Evolutionary conservation across 2,329 filamentous ascomycete genomes (phyloP).

Genomic region (Beauveria pseudobassiana): DNA sequence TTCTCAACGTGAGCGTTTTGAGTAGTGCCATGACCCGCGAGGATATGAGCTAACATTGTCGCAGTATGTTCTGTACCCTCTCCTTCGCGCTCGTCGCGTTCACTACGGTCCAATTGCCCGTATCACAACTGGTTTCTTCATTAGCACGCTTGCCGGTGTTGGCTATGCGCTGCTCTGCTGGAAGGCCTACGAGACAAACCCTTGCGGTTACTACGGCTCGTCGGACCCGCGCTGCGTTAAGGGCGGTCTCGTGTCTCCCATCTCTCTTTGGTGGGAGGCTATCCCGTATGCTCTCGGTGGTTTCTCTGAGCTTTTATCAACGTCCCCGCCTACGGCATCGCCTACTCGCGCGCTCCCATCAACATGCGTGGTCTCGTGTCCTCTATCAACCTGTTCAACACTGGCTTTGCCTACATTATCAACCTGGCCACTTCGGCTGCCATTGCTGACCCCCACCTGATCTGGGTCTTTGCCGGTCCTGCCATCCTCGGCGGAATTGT

Average conservation of each 20-base stretch:
- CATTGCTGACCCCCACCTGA: slow-evolving; percentile 40
- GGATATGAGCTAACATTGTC: not conserved
- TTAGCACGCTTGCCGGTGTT: slow-evolving; percentile 42
- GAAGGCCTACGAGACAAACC: slow-evolving; percentile 48
- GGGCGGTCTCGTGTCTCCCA: slow-evolving; percentile 18
- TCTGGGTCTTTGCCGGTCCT: slow-evolving; percentile 42
- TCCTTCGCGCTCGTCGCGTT: slow-evolving; percentile 42
- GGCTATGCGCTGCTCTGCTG: slow-evolving; percentile 50
- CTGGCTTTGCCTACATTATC: slow-evolving; percentile 37
- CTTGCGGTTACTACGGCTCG: slow-evolving; percentile 32
- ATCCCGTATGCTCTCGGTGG: slow-evolving; percentile 21
- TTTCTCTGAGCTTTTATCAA: slow-evolving; percentile 22
- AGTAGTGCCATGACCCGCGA: not conserved
- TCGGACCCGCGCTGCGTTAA: slow-evolving; percentile 17
- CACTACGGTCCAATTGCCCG: slow-evolving; percentile 50
- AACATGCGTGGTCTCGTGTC: slow-evolving; percentile 46
- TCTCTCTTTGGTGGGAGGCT: slow-evolving; percentile 19
- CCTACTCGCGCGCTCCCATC: slow-evolving; percentile 41
- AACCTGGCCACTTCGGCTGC: slow-evolving; percentile 37
- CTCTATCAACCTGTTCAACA: slow-evolving; percentile 41
- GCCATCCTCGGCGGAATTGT: slow-evolving; percentile 38
- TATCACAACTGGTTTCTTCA: slow-evolving; percentile 51
- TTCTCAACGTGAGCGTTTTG: slow-evolving; percentile 17
- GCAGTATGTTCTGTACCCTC: slow-evolving; percentile 42
- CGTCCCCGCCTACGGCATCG: slow-evolving; percentile 39